Evolutionary conservation across 73 alveolate species (phyloP).

Genomic region (Paramecium biaurelia): DNA sequence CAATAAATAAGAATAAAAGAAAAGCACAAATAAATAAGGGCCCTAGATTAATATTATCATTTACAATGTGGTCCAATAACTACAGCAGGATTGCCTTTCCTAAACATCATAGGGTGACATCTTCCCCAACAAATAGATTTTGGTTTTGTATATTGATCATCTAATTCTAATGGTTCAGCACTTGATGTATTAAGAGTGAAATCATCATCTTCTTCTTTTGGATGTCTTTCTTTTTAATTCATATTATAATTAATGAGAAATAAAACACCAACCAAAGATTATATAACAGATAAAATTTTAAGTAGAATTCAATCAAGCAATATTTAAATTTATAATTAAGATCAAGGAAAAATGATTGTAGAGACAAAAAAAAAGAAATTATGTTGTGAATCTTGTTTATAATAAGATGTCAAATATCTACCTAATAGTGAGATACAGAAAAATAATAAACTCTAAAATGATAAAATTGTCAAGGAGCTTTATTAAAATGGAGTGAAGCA

Average conservation of each 20-base stretch:
- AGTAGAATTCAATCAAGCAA: conserved; percentile 42
- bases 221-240: not conserved
- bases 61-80: conserved; percentile 72
- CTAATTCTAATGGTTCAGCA: conserved; percentile 15
- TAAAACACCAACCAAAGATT: conserved; percentile 35
- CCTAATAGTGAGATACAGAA: not conserved
- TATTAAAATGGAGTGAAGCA: not conserved
- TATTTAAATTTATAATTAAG: not conserved
- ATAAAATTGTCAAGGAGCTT: not conserved
- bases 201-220: not conserved
- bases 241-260: conserved; percentile 2
- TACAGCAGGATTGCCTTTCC: conserved; percentile 59
- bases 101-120: conserved; percentile 21
- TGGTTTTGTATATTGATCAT: not conserved
- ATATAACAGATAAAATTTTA: conserved; percentile 16
- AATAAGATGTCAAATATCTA: not conserved
- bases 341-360: not conserved
- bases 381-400: not conserved
- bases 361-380: conserved; percentile 1
- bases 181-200: not conserved
- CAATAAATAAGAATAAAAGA: conserved; percentile 5
- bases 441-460: not conserved
- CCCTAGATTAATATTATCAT: not conserved
- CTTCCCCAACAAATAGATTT: conserved; percentile 17
- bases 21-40: conserved; percentile 59